These are phyloP conservation scores for Ogataea salicorniae DNA, from an alignment of 805 yeast species.

Conservation along the genomic window DNA sequence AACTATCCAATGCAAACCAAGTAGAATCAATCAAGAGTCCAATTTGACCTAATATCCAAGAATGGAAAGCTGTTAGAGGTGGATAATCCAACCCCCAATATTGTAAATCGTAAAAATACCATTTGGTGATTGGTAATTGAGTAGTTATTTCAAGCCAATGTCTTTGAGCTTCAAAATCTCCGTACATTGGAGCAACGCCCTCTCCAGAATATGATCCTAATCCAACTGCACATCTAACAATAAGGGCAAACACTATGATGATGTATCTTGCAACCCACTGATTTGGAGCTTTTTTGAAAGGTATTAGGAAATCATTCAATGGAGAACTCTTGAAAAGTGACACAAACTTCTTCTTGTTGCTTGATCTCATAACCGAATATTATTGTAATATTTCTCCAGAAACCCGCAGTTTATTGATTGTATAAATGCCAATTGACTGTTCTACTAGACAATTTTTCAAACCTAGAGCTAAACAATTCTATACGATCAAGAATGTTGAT, in stretches of 20 bases:
- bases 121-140: constrained; percentile 61
- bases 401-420: background rate
- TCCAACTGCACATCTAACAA: constrained; percentile 80
- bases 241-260: constrained; percentile 63
- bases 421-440: background rate
- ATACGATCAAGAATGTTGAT: too few relatives aligned
- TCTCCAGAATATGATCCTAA: constrained; percentile 83
- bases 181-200: constrained; percentile 70
- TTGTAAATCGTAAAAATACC: constrained; percentile 87
- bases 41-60: constrained; percentile 69
- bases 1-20: constrained; percentile 72
- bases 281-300: constrained; percentile 74
- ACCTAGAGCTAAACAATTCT: too few relatives aligned
- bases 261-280: constrained; percentile 90
- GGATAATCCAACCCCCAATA: constrained; percentile 99
- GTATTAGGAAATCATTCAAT: constrained; percentile 67
- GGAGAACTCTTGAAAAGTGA: constrained; percentile 48
- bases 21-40: constrained; percentile 57
- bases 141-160: constrained; percentile 95
- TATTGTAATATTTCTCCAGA: too few relatives aligned
- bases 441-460: background rate
- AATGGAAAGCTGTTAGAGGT: constrained; percentile 92
- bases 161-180: constrained; percentile 97
- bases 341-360: constrained; percentile 21
- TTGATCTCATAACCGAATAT: background rate